Evolutionary conservation across 2,329 filamentous ascomycete genomes (phyloP), one percentile per base, ranked within the genome.

Genomic region (Colletotrichum tofieldiae): DNA sequence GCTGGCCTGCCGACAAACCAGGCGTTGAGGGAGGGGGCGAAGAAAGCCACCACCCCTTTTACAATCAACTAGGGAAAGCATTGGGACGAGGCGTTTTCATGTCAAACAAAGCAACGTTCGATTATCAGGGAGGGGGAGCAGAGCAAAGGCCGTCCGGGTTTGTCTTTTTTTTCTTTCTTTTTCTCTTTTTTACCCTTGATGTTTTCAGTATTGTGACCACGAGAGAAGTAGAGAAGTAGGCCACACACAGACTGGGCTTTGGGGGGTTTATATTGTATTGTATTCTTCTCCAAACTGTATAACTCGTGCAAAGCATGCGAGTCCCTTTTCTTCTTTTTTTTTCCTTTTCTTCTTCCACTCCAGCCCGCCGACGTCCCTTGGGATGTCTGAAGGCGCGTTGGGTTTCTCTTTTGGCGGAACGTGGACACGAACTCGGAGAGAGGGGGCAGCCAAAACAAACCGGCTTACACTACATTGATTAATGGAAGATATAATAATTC

Each of bases 1-100:
- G 16, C 26, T 12, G 60, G 43, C 37, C 32, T 49, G 65, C 18
- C 43, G 52, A 39, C 14, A 49, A 56, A 23, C 23, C 55, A 45
- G 47, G 43, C 49, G 47, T 54, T 29, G 6, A 49, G 56, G 59
- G 59, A 29, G 41, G n/a, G 29, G 26, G 12, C 23, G 23, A 52
- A 54, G 43, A 32, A 23, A 45, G 23, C 26, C 29, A 45, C 26
- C 20, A 14, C 29, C 26, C 20, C 11, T 61, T 45, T 62, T 43
- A 56, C 51, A 68, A 58, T 41, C n/a, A 49, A 54, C 45, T 59
- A 58, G 69, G 69, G 69, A 72, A 64, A 69, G 69, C 69, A 72
- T 69, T 66, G 69, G 69, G 60, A 47, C 47, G 65, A 63, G 69
- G 69, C 69, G 69, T 72, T 71, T 67, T 71, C 49, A 56, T 67